A percentile compares a stretch with the other conserved stretches of the same genome.
These are phyloP conservation scores for Cryptosporidium ubiquitum DNA, from an alignment of 169 alveolate genomes.

Conservation along the genomic window DNA sequence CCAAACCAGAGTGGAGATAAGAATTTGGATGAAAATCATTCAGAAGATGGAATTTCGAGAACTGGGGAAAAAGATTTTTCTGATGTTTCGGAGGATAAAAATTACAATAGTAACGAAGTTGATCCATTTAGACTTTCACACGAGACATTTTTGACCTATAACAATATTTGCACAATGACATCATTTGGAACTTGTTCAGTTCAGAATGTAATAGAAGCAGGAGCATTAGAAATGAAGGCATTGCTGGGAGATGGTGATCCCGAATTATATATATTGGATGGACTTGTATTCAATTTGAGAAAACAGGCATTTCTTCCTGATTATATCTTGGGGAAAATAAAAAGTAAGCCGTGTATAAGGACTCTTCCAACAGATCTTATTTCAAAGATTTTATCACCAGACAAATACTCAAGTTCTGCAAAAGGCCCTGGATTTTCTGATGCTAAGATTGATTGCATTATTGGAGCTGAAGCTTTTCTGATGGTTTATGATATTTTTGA, in stretches of 20 bases:
- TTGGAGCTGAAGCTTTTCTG: slow-evolving; percentile 78
- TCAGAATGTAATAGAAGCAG: slow-evolving; percentile 76
- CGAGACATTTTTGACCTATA: slow-evolving; percentile 76
- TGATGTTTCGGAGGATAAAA: background rate
- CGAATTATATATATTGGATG: slow-evolving; percentile 80
- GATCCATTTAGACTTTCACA: slow-evolving; percentile 43
- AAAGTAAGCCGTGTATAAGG: slow-evolving; percentile 76
- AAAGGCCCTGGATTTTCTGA: slow-evolving; percentile 76
- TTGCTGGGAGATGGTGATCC: slow-evolving; percentile 76
- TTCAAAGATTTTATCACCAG: slow-evolving; percentile 74
- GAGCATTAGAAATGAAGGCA: slow-evolving; percentile 76
- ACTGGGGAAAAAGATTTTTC: background rate
- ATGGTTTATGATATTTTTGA: slow-evolving; percentile 77
- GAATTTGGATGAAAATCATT: background rate
- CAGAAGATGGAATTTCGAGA: background rate
- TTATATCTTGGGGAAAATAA: slow-evolving; percentile 78
- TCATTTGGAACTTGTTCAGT: slow-evolving; percentile 81
- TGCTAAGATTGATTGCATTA: slow-evolving; percentile 78
- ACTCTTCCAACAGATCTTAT: slow-evolving; percentile 77
- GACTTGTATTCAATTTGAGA: slow-evolving; percentile 79
- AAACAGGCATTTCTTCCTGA: slow-evolving; percentile 81
- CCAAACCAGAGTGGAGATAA: background rate
- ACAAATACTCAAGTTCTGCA: slow-evolving; percentile 48
- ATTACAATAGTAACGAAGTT: background rate
- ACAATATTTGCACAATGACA: slow-evolving; percentile 77